Conservation (phyloP, 768 basidiomycete species). For the Multifurca ochricompacta region DNA sequence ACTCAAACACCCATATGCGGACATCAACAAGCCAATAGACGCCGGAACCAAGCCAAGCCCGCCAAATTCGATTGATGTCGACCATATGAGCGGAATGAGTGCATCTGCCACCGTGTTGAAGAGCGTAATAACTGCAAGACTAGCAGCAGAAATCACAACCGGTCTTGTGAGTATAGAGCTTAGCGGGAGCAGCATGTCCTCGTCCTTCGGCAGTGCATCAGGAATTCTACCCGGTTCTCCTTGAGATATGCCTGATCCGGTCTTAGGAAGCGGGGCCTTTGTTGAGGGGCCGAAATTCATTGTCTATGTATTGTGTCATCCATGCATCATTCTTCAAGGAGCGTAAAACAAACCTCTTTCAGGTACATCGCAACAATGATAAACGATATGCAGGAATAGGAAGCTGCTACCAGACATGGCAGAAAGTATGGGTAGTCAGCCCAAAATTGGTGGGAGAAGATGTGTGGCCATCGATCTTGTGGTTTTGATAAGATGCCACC, state of each 20-base stretch:
- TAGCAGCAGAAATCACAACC: conserved; percentile 36
- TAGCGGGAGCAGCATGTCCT: conserved; percentile 26
- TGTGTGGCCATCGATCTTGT: conserved; percentile 14
- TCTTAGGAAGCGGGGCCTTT: not conserved
- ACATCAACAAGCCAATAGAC: conserved; percentile 32
- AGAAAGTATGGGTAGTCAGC: conserved; percentile 22
- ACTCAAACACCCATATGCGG: conserved; percentile 29
- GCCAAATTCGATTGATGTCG: too few species aligned
- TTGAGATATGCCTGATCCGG: not conserved
- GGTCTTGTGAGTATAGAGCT: too few species aligned
- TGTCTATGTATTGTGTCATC: not conserved
- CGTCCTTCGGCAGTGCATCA: not conserved
- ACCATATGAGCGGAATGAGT: conserved; percentile 38
- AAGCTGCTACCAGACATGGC: conserved; percentile 14
- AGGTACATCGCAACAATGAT: not conserved
- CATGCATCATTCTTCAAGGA: not conserved
- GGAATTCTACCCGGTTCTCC: not conserved
- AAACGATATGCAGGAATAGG: not conserved
- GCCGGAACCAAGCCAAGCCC: conserved; percentile 33
- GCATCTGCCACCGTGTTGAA: conserved; percentile 33
- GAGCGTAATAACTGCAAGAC: conserved; percentile 38
- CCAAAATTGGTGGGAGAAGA: conserved; percentile 20
- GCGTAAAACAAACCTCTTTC: not conserved
- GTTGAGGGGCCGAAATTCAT: not conserved
- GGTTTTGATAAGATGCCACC: conserved; percentile 22